Evolutionary conservation across 805 yeast genomes (phyloP), one percentile per base, ranked within the genome.

Genomic region (Candida easanensis): DNA sequence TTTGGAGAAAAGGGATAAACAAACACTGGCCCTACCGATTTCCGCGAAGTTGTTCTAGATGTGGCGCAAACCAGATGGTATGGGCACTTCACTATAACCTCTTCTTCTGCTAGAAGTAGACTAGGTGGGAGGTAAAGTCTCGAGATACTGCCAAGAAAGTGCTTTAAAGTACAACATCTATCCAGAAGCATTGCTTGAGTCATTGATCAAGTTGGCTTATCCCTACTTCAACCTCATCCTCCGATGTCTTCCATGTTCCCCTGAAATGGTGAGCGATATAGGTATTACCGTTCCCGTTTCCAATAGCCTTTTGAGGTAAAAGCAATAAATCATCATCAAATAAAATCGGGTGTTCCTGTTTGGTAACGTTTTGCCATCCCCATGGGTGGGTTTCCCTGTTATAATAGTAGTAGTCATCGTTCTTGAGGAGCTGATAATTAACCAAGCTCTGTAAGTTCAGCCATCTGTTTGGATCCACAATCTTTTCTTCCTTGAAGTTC

Each of bases 231-330:
- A n/a, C n/a, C n/a, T n/a, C n/a, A n/a, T n/a, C n/a, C n/a, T n/a
- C n/a, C n/a, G n/a, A n/a, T n/a, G n/a, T n/a, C n/a, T 80, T 80
- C 86, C 86, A 80, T 38, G 72, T 64, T 2, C 85, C 84, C 64
- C 71, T 73, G 54, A 80, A 80, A 67, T 69, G 68, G 55, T 80
- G 86, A 46, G 72, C 68, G 1, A 73, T 81, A 52, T 73, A 77
- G 3, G 42, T 44, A 3, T 60, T 59, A 13, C 58, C 50, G 34
- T 28, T 33, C 38, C 74, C 79, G 0, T 84, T 84, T 46, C 79
- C 72, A 53, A 79, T 79, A 19, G 79, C 66, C 2, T 84, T 79
- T 42, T 80, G 80, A 17, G 91, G 90, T 44, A 84, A 65, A 3
- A 84, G 69, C 62, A 84, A 60, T n/a, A 84, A 75, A 60, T 84